Evolutionary conservation across 306 rosid species (phyloP), one percentile per base, ranked within the genome.

Genomic region (Prunus armeniaca): DNA sequence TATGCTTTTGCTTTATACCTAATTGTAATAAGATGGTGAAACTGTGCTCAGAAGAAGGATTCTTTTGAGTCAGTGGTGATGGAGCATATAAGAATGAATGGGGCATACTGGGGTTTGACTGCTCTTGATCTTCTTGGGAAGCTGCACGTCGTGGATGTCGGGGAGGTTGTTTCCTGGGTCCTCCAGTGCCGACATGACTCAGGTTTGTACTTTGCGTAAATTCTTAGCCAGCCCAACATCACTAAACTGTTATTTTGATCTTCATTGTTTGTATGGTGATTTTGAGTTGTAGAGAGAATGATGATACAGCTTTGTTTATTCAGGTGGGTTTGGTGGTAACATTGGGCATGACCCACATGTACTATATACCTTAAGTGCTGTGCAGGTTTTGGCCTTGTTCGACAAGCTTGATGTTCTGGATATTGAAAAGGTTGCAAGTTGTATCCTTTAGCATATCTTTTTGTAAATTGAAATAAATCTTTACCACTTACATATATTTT

Each of bases 41-140:
- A 18, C 46, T 76, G 32, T 58, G 73, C 73, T 20, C 87, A 92
- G 97, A 89, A 77, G 84, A 90, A 94, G 84, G 95, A 90, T 71
- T 89, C 87, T 60, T 89, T 92, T 67, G 89, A 86, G 75, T 90
- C 97, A 10, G 96, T 92, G 61, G 85, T 84, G 73, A 86, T 90
- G 95, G 96, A 94, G 79, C 98, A 92, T 85, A 84, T 94, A 34
- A 89, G 97, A 82, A 84, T 95, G 93, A 95, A 79, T 74, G 98
- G 98, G 45, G 96, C 91, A 13, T 95, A 92, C 52, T 90, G 98
- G 97, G 97, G 97, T 34, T n/a, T 95, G 85, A 85, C 91, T 54
- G 69, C 97, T 52, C 85, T 95, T 57, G 97, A 95, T 83, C 78
- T 95, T 58, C 69, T 92, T 18, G 96, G 92, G 73, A 92, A 90